Base-by-base conservation (phyloP, 2,329 filamentous ascomycete species). In the Aspergillus alliaceus region DNA sequence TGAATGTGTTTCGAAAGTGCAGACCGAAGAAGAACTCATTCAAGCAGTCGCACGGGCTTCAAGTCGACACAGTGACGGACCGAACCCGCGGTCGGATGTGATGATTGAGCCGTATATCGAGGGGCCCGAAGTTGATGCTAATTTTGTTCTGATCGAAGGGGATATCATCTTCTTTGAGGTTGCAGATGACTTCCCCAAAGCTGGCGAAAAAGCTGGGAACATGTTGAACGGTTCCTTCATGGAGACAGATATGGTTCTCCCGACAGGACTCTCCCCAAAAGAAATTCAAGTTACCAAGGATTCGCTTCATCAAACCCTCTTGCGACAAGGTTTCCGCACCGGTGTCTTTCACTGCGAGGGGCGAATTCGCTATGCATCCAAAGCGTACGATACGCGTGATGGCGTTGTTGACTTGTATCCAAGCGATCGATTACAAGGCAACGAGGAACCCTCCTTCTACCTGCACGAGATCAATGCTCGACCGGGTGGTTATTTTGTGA, bases 381-480 rank as follows among this genome's bases (percentile, higher is more conserved):
- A 40, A 25, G 35, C 32, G 35, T 51, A 39, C 35, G 20, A 29
- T 18, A 29, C 34, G 3, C 18, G 15, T 31, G 25, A 51, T 15
- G 49, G 49, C 15, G 18, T 51, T 40, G 24, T 39, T 11, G 49
- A 51, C 18, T 40, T 51, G 20, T 40, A 51, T 40, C 34, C 35
- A 22, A 42, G 35, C 18, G 32, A 51, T 39, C 29, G 18, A 11
- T 5, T 34, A 6, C 31, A 34, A 22, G 18, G 22, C 22, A 29
- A 18, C 20, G 14, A 39, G 22, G 34, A 39, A 27, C 32, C 49
- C 12, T 25, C 18, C 24, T 37, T 39, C 32, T 51, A 40, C 35
- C 25, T 51, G 22, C 34, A 27, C 35, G 49, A 51, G 35, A 42
- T 51, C 49, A 51, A 51, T 32, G 49, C 49, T 40, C 49, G 49